These are phyloP conservation scores for Ophiostoma quercus DNA, from an alignment of 2,329 filamentous ascomycete genomes.

Conservation along the genomic window DNA sequence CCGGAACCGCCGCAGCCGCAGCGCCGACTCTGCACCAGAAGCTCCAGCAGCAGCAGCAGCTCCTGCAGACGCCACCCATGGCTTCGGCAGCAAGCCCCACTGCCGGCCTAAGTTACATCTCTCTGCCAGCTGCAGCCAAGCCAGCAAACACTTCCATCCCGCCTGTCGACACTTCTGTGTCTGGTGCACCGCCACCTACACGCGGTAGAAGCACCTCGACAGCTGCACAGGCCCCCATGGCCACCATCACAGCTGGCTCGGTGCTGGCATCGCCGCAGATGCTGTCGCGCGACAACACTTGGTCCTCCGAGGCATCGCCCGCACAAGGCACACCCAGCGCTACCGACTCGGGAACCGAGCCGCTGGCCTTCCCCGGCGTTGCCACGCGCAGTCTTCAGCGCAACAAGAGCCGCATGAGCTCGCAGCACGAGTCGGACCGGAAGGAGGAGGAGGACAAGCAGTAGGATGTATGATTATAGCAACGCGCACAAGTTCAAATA, in stretches of 20 bases:
- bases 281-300: constrained; percentile 32
- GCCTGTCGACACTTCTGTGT: background rate
- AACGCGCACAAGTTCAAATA: too few species aligned
- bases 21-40: background rate
- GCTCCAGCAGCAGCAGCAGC: constrained; percentile 14
- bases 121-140: constrained; percentile 12
- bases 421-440: constrained; percentile 38
- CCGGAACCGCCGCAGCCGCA: background rate
- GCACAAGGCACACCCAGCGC: background rate
- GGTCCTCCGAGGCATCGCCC: constrained; percentile 32
- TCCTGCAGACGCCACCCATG: constrained; percentile 4
- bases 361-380: constrained; percentile 66
- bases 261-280: constrained; percentile 20
- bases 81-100: background rate
- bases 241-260: constrained; percentile 16
- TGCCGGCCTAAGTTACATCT: constrained; percentile 10
- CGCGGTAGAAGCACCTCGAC: constrained; percentile 20
- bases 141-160: background rate
- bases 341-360: constrained; percentile 50
- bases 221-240: constrained; percentile 23
- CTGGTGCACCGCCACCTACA: background rate
- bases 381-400: constrained; percentile 49
- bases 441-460: background rate
- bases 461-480: background rate
- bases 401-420: constrained; percentile 40